These are phyloP conservation scores for Citrus trifoliata DNA, from an alignment of 345 rosid species.

Conservation along the genomic window DNA sequence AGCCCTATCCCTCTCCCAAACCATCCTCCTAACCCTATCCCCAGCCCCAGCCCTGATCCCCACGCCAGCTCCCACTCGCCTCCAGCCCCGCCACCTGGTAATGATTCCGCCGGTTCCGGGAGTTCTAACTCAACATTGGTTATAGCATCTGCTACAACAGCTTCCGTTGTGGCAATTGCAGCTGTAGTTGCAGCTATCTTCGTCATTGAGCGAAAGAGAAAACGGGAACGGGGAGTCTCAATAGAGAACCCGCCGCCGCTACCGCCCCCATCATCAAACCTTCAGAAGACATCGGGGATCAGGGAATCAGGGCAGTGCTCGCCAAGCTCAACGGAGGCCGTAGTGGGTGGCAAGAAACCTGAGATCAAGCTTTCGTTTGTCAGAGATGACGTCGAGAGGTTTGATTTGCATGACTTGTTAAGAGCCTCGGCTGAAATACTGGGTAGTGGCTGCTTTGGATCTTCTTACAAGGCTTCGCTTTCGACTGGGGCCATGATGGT, in stretches of 20 bases:
- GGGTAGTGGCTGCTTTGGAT: slow-evolving; percentile 83
- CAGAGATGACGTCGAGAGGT: slow-evolving; percentile 61
- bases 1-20: background rate
- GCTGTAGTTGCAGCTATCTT: slow-evolving; percentile 17
- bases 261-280: slow-evolving; percentile 41
- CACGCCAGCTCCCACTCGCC: background rate
- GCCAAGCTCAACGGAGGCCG: slow-evolving; percentile 17
- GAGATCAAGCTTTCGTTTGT: slow-evolving; percentile 50
- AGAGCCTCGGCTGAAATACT: slow-evolving; percentile 88
- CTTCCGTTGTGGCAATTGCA: slow-evolving; percentile 18
- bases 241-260: slow-evolving; percentile 37
- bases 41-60: background rate
- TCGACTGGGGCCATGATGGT: slow-evolving; percentile 52
- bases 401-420: slow-evolving; percentile 73
- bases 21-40: background rate
- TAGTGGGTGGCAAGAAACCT: slow-evolving; percentile 25
- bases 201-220: slow-evolving; percentile 13
- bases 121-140: slow-evolving; percentile 3
- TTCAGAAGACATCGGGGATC: slow-evolving; percentile 36
- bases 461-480: slow-evolving; percentile 72
- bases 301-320: slow-evolving; percentile 25
- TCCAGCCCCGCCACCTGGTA: background rate
- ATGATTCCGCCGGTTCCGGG: slow-evolving; percentile 6
- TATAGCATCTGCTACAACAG: slow-evolving; percentile 23
- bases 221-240: slow-evolving; percentile 17